Percentiles rank a stretch among this genome's conserved stretches.
phyloP scores from a whole-genome alignment of 495 filamentous ascomycete species.

The Staphylotrichum longicolle region DNA sequence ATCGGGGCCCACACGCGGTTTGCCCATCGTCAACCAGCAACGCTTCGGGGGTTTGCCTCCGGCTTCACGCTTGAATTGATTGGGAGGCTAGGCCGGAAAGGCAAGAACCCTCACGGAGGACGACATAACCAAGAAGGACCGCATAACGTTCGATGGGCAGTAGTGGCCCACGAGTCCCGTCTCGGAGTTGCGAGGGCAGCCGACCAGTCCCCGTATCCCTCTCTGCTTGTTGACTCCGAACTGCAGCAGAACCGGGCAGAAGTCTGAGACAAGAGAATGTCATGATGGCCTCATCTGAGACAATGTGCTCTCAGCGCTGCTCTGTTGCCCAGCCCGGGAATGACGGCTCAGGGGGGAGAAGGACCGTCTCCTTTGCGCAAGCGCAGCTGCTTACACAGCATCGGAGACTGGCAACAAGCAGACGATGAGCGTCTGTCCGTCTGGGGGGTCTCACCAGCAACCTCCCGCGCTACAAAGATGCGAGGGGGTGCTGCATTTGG shows the following conservation, averaged over 20 bases:
- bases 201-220: not conserved
- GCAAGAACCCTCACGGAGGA: not conserved
- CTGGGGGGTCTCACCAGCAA: no score
- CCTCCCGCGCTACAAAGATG: not conserved
- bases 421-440: no score
- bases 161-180: not conserved
- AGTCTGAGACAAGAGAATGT: constrained; percentile 2
- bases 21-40: no score
- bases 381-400: no score
- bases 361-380: no score
- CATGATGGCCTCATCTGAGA: constrained; percentile 5
- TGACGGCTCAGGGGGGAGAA: not conserved
- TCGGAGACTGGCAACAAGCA: no score
- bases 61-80: no score
- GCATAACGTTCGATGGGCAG: no score
- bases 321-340: not conserved
- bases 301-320: not conserved
- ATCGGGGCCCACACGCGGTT: no score
- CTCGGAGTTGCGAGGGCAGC: constrained; percentile 2
- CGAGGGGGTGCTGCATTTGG: not conserved
- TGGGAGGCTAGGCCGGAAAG: no score
- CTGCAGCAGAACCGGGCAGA: no score
- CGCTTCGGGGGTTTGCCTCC: no score
- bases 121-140: not conserved
- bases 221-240: not conserved